Evolutionary conservation across 2,329 filamentous ascomycete species (phyloP).

Genomic region (Leptographium radiaticola): DNA sequence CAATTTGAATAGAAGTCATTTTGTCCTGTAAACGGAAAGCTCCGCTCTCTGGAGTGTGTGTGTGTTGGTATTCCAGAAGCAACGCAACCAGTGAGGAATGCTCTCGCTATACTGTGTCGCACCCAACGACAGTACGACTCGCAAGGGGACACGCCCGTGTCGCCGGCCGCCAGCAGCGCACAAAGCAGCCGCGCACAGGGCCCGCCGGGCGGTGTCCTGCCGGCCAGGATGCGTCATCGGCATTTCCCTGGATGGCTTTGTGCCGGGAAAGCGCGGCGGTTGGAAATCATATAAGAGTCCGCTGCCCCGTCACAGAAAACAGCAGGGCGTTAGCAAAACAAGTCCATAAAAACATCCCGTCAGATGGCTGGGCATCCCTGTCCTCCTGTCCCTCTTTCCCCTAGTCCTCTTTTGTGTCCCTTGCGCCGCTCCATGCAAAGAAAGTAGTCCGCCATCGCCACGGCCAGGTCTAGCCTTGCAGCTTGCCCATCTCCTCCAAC

Average conservation of each 20-base stretch:
- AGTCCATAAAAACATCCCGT: neutral
- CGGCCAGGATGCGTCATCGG: no score
- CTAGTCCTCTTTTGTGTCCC: slow-evolving; percentile 1
- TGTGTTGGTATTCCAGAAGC: no score
- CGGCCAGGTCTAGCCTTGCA: slow-evolving; percentile 30
- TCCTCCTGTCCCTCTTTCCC: neutral
- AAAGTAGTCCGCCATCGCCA: neutral
- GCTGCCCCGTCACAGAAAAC: neutral
- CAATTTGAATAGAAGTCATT: neutral
- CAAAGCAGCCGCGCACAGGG: no score
- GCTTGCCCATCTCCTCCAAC: slow-evolving; percentile 80
- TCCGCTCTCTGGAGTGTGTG: no score
- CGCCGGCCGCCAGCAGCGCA: no score
- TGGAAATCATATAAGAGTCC: neutral
- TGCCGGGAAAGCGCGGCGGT: no score
- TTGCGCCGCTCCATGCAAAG: slow-evolving; percentile 3
- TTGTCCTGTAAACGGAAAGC: neutral
- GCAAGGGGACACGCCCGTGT: no score
- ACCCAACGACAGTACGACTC: no score
- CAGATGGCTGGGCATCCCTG: neutral
- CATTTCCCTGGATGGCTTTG: no score
- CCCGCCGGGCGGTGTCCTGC: no score
- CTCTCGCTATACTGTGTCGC: no score
- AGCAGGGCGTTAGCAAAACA: neutral
- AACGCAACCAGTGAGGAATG: no score